Evolutionary conservation across 495 filamentous ascomycete species (phyloP).

Genomic region (Annulohypoxylon stygium): DNA sequence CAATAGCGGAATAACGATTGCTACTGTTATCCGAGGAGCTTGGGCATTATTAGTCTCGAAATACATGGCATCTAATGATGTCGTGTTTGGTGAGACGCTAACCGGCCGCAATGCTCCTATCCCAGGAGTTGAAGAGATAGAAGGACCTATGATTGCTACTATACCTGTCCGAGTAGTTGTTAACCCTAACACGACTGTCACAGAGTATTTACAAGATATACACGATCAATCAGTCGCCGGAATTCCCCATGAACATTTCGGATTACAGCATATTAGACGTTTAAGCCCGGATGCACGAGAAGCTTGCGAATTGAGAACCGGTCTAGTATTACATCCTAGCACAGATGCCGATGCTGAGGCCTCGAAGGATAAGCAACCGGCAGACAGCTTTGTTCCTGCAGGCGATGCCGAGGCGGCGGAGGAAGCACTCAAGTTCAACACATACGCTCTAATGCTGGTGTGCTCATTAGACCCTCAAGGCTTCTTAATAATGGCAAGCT

Average conservation of each 20-base stretch:
- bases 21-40: slow-evolving; percentile 71
- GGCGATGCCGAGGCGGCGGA: slow-evolving; percentile 66
- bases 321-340: slow-evolving; percentile 62
- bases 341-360: slow-evolving; percentile 47
- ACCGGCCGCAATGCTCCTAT: slow-evolving; percentile 67
- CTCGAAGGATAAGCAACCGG: slow-evolving; percentile 55
- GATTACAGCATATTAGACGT: slow-evolving; percentile 75
- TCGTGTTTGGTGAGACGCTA: slow-evolving; percentile 68
- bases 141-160: slow-evolving; percentile 74
- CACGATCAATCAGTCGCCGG: slow-evolving; percentile 66
- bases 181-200: slow-evolving; percentile 43
- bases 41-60: slow-evolving; percentile 71
- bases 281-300: slow-evolving; percentile 71
- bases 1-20: slow-evolving; percentile 63
- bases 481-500: slow-evolving; percentile 72
- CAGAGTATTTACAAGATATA: slow-evolving; percentile 62
- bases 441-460: slow-evolving; percentile 74
- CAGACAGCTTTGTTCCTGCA: slow-evolving; percentile 64
- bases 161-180: slow-evolving; percentile 70
- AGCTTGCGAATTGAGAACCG: slow-evolving; percentile 70
- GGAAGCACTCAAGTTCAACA: slow-evolving; percentile 76
- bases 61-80: slow-evolving; percentile 67
- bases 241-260: slow-evolving; percentile 74
- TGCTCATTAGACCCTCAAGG: slow-evolving; percentile 69
- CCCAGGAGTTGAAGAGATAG: slow-evolving; percentile 63